Evolutionary conservation across 202 grass and related monocot species (phyloP).

Genomic region (Setaria italica): DNA sequence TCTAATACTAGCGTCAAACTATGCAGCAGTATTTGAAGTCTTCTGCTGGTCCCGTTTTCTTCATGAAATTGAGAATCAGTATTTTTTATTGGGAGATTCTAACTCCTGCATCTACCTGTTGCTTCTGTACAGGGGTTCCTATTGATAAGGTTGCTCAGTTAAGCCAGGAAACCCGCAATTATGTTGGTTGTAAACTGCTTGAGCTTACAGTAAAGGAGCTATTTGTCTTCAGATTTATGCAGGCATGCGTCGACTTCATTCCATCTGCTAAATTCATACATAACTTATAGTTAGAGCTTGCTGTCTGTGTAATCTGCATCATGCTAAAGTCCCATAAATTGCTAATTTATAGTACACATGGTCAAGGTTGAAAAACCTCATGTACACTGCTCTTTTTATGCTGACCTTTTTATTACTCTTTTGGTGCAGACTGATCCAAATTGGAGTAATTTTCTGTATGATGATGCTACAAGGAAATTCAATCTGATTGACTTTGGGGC

Average conservation of each 20-base stretch:
- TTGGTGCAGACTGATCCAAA: conserved; percentile 95
- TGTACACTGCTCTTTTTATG: conserved; percentile 13
- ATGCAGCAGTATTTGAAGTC: not conserved
- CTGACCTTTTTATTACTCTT: conserved; percentile 12
- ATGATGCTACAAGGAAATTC: conserved; percentile 68
- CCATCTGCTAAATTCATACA: conserved; percentile 36
- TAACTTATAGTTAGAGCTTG: conserved; percentile 9
- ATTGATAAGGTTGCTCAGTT: conserved; percentile 87
- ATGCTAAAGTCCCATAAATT: conserved; percentile 6
- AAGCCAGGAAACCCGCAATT: conserved; percentile 83
- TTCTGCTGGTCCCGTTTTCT: conserved; percentile 13
- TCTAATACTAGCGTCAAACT: not conserved
- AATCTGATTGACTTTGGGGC: conserved; percentile 98
- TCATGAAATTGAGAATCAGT: not conserved
- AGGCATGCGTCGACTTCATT: conserved; percentile 59
- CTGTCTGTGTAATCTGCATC: conserved; percentile 5
- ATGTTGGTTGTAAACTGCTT: conserved; percentile 86
- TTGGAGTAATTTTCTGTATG: conserved; percentile 93
- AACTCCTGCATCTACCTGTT: conserved; percentile 34
- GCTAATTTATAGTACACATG: not conserved
- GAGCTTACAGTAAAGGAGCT: conserved; percentile 93
- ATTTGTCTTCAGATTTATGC: conserved; percentile 98
- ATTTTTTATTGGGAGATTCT: not conserved
- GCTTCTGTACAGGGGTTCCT: conserved; percentile 69
- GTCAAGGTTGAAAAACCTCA: not conserved